Percentiles rank a stretch among this genome's conserved stretches.
These are phyloP conservation scores for Candida oleophila DNA, from an alignment of 805 yeast genomes.

Conservation along the genomic window DNA sequence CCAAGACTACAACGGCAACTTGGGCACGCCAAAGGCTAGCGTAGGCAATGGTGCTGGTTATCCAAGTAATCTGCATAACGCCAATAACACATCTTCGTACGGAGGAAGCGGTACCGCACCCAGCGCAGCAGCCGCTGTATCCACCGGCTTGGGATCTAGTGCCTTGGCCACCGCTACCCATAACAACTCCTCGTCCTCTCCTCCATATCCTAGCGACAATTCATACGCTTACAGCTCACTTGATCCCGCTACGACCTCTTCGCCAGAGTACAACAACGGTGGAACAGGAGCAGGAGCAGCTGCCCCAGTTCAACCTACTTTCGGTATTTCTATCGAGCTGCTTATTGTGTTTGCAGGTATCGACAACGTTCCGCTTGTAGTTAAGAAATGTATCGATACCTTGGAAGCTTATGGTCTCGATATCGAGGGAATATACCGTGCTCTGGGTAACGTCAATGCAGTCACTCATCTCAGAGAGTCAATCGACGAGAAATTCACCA, in stretches of 20 bases:
- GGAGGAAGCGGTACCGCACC: neutral
- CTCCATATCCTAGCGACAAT: constrained; percentile 3
- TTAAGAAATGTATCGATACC: constrained; percentile 81
- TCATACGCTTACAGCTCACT: constrained; percentile 22
- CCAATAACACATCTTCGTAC: neutral
- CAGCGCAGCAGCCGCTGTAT: neutral
- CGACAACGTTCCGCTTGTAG: constrained; percentile 89
- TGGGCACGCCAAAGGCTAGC: neutral
- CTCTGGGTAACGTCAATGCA: constrained; percentile 74
- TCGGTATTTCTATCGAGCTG: constrained; percentile 81
- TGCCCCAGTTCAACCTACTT: constrained; percentile 46
- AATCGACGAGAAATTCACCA: constrained; percentile 75
- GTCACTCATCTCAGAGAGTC: constrained; percentile 70
- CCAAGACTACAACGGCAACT: constrained; percentile 4
- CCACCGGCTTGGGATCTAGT: neutral
- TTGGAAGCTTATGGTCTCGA: constrained; percentile 83
- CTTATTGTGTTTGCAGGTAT: constrained; percentile 76
- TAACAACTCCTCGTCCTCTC: constrained; percentile 1
- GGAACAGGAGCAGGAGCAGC: constrained; percentile 18
- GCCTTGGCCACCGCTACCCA: neutral
- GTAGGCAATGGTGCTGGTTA: neutral
- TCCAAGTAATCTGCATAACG: no score
- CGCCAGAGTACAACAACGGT: constrained; percentile 37
- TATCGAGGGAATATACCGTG: constrained; percentile 86
- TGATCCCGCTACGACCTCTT: constrained; percentile 32